A percentile compares a stretch with the other conserved stretches of the same genome.
These are phyloP conservation scores for Inga leiocalycina DNA, from an alignment of 306 rosid genomes.

Conservation along the genomic window DNA sequence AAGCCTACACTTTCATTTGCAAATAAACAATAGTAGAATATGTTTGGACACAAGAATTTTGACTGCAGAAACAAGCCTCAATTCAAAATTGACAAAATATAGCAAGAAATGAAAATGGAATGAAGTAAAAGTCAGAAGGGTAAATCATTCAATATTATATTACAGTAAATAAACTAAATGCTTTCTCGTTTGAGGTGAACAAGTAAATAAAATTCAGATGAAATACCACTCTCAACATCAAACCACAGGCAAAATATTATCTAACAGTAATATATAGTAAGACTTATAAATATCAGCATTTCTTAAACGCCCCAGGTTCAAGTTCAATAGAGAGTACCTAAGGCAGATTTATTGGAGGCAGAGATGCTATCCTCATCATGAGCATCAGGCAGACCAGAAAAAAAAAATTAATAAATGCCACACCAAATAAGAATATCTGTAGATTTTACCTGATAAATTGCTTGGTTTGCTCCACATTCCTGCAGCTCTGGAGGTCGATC, in stretches of 20 bases:
- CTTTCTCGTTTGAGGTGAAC: background rate
- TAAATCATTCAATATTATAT: background rate
- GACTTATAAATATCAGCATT: conserved; percentile 15
- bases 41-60: background rate
- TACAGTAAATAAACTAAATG: conserved; percentile 11
- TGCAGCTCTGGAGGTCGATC: conserved; percentile 92
- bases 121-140: background rate
- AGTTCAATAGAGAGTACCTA: background rate
- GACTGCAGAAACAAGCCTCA: conserved; percentile 4
- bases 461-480: conserved; percentile 89
- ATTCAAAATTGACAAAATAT: background rate
- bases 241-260: conserved; percentile 1
- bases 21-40: conserved; percentile 3
- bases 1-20: conserved; percentile 12
- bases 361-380: background rate
- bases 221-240: background rate
- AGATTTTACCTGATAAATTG: conserved; percentile 77
- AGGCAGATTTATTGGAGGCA: background rate
- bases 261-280: background rate
- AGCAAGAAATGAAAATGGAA: background rate
- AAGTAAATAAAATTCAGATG: background rate
- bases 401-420: background rate
- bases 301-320: conserved; percentile 7
- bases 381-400: conserved; percentile 4
- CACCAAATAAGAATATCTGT: background rate